Conservation (phyloP, 768 basidiomycete species). For the Gymnopilus dilepis region DNA sequence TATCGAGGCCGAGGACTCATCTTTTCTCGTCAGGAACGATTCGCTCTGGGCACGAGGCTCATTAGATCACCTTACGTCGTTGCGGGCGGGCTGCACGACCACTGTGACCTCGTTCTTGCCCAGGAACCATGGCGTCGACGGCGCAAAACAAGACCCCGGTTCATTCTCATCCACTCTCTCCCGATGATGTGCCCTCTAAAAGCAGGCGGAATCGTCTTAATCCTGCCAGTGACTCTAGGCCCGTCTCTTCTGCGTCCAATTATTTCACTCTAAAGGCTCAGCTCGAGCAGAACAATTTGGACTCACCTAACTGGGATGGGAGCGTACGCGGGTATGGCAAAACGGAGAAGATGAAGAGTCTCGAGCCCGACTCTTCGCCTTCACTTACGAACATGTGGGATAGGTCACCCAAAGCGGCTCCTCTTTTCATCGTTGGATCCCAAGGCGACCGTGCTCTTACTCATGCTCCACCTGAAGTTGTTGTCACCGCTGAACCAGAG, state of each 20-base stretch:
- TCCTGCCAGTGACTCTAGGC: conserved; percentile 22
- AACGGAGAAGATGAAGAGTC: conserved; percentile 34
- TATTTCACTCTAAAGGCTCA: conserved; percentile 71
- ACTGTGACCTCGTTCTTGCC: neutral
- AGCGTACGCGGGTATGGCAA: conserved; percentile 65
- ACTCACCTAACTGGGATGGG: conserved; percentile 44
- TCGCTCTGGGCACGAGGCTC: neutral
- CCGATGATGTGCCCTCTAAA: conserved; percentile 54
- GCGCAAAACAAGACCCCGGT: conserved; percentile 60
- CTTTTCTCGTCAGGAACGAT: neutral
- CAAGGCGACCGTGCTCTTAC: conserved; percentile 34
- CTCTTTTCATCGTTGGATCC: conserved; percentile 51
- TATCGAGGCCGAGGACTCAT: too few species aligned
- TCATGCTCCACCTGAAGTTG: conserved; percentile 34
- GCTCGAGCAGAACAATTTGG: conserved; percentile 49
- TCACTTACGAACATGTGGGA: conserved; percentile 50
- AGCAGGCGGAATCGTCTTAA: conserved; percentile 53
- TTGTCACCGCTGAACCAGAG: conserved; percentile 41
- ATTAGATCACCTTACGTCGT: conserved; percentile 3
- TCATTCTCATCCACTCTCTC: conserved; percentile 74
- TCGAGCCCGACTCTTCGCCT: conserved; percentile 34
- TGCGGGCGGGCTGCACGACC: neutral
- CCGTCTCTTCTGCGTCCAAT: conserved; percentile 43
- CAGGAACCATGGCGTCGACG: conserved; percentile 39
- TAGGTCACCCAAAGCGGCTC: conserved; percentile 27